Base-by-base conservation (phyloP, 805 yeast species). In the Candida krabiensis region DNA sequence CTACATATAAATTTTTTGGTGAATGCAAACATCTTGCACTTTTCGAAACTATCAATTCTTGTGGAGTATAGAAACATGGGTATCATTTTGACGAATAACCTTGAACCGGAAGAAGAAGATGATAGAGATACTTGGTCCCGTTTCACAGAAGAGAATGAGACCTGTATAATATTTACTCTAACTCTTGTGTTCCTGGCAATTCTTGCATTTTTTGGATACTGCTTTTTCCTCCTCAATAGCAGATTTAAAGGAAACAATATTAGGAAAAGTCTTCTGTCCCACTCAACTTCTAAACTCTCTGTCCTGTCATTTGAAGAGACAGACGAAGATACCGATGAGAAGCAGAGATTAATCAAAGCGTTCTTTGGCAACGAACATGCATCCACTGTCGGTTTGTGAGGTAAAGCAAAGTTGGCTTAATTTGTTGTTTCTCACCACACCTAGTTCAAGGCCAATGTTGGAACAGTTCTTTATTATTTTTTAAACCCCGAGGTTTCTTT, bases 331-430 rank as follows among this genome's bases (percentile, higher is more conserved):
- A 15, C 28, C 15, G 50, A 49, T 16, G 52, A 47, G 28, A 49
- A 47, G 19, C 45, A 45, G 16, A 37, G 47, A 22, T 32, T 49
- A 17, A 41, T 49, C 21, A 39, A 37, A 25, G 42, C 34, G 24
- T 42, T 47, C 30, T 49, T 47, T 34, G 41, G 42, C 4, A 38
- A 31, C 17, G 24, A 22, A 27, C 21, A 25, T n/a, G n/a, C n/a
- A n/a, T n/a, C n/a, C n/a, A n/a, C n/a, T n/a, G n/a, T n/a, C n/a
- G n/a, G n/a, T n/a, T n/a, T n/a, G n/a, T n/a, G n/a, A n/a, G n/a
- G n/a, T n/a, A n/a, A n/a, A n/a, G n/a, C n/a, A n/a, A n/a, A n/a
- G n/a, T n/a, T n/a, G n/a, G n/a, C n/a, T n/a, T n/a, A n/a, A n/a
- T n/a, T n/a, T n/a, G n/a, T n/a, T n/a, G n/a, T n/a, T n/a, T n/a